Conservation (phyloP, 805 yeast genomes). For the Candida khao-thaluensis region DNA sequence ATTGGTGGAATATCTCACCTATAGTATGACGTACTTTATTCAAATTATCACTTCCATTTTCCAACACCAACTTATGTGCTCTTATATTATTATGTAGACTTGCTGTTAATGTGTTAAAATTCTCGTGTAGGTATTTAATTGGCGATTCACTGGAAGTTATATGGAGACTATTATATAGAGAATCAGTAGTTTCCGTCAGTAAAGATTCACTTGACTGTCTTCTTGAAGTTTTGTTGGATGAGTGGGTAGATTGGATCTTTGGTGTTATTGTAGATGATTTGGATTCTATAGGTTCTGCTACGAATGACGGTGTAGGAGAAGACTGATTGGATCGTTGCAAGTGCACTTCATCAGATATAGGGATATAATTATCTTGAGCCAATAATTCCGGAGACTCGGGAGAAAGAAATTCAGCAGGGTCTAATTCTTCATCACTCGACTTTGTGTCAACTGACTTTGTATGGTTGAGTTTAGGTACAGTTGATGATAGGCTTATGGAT, state of each 20-base stretch:
- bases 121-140: constrained; percentile 13
- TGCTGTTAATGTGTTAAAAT: neutral
- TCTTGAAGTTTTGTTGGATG: constrained; percentile 5
- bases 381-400: constrained; percentile 15
- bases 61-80: constrained; percentile 20
- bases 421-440: constrained; percentile 20
- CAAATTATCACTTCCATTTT: constrained; percentile 35
- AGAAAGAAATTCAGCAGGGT: constrained; percentile 25
- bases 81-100: constrained; percentile 8
- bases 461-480: constrained; percentile 1
- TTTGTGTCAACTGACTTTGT: neutral
- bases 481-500: constrained; percentile 16
- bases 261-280: neutral
- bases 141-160: constrained; percentile 9
- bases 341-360: neutral
- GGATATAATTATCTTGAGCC: neutral
- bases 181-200: constrained; percentile 12
- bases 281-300: too few species aligned
- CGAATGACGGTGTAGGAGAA: too few species aligned
- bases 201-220: constrained; percentile 3
- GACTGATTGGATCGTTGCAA: too few species aligned
- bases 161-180: constrained; percentile 3
- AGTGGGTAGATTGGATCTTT: neutral
- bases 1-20: constrained; percentile 28
- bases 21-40: constrained; percentile 27